These are phyloP conservation scores for Anastatica hierochuntica DNA, from an alignment of 345 rosid genomes.

Conservation along the genomic window DNA sequence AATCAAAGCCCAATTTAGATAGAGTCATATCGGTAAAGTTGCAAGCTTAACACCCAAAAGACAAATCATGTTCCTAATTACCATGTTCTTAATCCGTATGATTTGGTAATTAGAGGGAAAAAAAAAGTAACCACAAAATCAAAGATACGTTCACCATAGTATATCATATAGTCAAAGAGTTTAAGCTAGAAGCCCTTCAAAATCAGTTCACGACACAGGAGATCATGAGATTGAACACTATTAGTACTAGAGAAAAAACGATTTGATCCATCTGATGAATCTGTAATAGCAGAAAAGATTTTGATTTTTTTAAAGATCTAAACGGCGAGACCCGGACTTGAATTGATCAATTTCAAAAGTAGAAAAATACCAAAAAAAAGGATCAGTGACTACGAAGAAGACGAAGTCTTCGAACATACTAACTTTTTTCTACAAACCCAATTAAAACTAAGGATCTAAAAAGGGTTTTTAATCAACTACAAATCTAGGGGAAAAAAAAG, in stretches of 20 bases:
- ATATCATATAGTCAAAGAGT: constrained; percentile 1
- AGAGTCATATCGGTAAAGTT: constrained; percentile 9
- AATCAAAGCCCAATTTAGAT: constrained; percentile 2
- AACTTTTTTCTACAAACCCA: too few relatives aligned
- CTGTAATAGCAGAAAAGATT: background rate
- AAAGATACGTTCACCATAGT: background rate
- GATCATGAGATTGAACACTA: constrained; percentile 1
- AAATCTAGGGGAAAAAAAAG: too few relatives aligned
- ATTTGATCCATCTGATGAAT: background rate
- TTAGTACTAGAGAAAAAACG: background rate
- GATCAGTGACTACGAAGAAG: background rate
- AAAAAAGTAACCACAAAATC: background rate
- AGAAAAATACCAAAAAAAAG: background rate
- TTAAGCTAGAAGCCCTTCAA: background rate
- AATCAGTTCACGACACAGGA: background rate
- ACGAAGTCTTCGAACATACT: background rate
- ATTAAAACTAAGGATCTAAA: constrained; percentile 5
- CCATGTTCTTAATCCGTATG: background rate
- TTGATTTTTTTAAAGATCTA: constrained; percentile 4
- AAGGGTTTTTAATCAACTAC: too few relatives aligned
- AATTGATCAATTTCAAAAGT: constrained; percentile 9
- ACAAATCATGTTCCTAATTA: background rate
- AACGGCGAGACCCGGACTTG: background rate
- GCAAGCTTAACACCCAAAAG: background rate
- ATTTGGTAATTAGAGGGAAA: background rate